phyloP scores from a whole-genome alignment of 192 early-diverging fungal genomes.

The Coemansia sp. region DNA sequence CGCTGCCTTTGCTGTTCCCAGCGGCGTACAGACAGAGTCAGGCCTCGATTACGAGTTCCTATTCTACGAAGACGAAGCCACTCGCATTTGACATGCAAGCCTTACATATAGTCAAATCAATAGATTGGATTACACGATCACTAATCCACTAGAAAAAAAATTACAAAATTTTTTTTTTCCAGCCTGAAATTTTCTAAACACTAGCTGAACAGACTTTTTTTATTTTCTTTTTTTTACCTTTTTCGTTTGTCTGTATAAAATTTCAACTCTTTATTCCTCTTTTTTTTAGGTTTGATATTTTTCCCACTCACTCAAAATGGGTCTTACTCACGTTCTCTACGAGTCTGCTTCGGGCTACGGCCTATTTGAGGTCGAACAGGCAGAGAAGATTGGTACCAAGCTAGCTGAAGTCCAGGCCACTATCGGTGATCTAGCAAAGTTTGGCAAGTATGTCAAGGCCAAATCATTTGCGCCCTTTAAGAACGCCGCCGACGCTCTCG shows the following conservation, averaged over 20 bases:
- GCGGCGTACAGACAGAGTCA: conserved; percentile 56
- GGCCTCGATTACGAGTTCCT: conserved; percentile 66
- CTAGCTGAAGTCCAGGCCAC: conserved; percentile 84
- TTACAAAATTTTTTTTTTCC: conserved; percentile 2
- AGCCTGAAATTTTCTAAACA: background rate
- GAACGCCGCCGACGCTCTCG: conserved; percentile 93
- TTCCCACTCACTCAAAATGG: conserved; percentile 11
- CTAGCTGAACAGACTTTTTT: background rate
- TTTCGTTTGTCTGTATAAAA: conserved; percentile 3
- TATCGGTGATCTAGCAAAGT: conserved; percentile 83
- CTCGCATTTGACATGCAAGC: background rate
- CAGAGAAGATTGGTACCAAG: conserved; percentile 95
- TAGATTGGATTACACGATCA: conserved; percentile 3
- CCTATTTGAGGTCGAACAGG: conserved; percentile 91
- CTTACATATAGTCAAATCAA: background rate
- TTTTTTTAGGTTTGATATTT: conserved; percentile 1
- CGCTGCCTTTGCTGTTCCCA: conserved; percentile 43
- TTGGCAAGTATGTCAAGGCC: conserved; percentile 88
- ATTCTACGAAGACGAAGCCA: conserved; percentile 45
- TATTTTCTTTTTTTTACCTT: background rate
- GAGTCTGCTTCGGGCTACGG: conserved; percentile 97
- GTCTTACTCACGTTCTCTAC: conserved; percentile 70
- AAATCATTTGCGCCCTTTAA: conserved; percentile 98
- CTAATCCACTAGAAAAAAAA: background rate
- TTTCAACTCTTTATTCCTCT: conserved; percentile 1